Percentiles rank a stretch among this genome's conserved stretches.
These are phyloP conservation scores for Leishmania tropica DNA, from an alignment of 208 protist species.

Conservation along the genomic window DNA sequence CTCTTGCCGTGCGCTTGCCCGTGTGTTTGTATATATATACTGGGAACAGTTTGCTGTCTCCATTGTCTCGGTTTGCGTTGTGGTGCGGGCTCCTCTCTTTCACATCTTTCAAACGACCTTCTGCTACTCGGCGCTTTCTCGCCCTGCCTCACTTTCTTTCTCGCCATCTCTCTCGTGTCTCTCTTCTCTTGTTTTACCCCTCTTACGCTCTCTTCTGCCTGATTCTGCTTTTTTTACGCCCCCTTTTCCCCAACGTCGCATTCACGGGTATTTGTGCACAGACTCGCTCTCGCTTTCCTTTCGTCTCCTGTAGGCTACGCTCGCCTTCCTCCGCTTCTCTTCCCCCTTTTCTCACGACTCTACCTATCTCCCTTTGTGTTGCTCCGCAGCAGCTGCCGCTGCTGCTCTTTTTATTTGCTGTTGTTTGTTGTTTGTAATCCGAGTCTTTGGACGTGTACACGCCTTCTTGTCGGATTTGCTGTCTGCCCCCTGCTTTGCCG, in stretches of 20 bases:
- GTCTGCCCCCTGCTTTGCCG: background rate
- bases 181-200: background rate
- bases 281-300: background rate
- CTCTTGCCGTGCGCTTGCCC: background rate
- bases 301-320: background rate
- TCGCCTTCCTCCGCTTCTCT: background rate
- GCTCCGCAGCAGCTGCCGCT: background rate
- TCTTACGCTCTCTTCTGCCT: background rate
- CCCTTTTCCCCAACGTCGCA: background rate
- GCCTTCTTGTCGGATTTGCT: background rate
- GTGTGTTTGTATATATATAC: background rate
- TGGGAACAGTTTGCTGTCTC: background rate
- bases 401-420: background rate
- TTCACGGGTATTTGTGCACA: background rate
- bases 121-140: constrained; percentile 3
- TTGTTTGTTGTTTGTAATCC: background rate
- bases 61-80: background rate
- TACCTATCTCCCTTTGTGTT: background rate
- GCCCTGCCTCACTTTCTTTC: background rate
- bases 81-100: background rate
- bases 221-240: background rate
- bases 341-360: background rate
- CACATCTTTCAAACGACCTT: background rate
- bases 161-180: background rate
- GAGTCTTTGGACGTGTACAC: background rate